Evolutionary conservation across 352 stramenopile species (phyloP).

Genomic region (Pythium aphanidermatum): DNA sequence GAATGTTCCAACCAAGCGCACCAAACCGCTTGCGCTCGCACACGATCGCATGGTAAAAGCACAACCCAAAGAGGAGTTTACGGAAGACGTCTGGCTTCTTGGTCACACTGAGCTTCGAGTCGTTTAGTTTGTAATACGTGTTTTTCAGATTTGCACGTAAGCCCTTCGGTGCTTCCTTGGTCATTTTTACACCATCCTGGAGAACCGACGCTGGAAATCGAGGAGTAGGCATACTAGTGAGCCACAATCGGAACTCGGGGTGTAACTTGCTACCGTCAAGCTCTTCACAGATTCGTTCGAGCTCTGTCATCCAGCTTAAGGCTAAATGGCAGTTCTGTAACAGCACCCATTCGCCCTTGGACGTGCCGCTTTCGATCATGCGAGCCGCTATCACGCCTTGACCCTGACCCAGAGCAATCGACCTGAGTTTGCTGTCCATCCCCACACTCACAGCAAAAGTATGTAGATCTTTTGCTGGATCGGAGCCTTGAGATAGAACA

Average conservation of each 20-base stretch:
- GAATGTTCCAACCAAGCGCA: slow-evolving; percentile 95
- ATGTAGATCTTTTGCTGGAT: slow-evolving; percentile 91
- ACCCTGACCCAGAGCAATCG: slow-evolving; percentile 91
- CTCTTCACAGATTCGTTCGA: slow-evolving; percentile 93
- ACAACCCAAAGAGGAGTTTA: slow-evolving; percentile 94
- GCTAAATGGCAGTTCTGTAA: slow-evolving; percentile 95
- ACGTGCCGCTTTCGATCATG: slow-evolving; percentile 87
- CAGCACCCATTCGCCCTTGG: slow-evolving; percentile 92
- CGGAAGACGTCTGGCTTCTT: slow-evolving; percentile 85
- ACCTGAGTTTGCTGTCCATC: slow-evolving; percentile 89
- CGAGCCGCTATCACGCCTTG: slow-evolving; percentile 87
- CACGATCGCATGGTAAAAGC: slow-evolving; percentile 89
- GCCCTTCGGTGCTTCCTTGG: slow-evolving; percentile 93
- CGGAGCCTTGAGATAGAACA: slow-evolving; percentile 90
- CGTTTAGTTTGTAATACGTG: slow-evolving; percentile 93
- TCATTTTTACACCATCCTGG: slow-evolving; percentile 96
- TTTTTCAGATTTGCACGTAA: slow-evolving; percentile 91
- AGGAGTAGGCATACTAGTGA: slow-evolving; percentile 85
- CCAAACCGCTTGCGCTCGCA: slow-evolving; percentile 95
- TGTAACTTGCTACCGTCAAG: slow-evolving; percentile 76
- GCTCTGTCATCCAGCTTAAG: slow-evolving; percentile 93
- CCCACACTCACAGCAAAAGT: slow-evolving; percentile 83
- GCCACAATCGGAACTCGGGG: slow-evolving; percentile 93
- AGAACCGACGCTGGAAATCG: slow-evolving; percentile 90
- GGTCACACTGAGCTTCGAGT: slow-evolving; percentile 79